Evolutionary conservation across 2,329 filamentous ascomycete genomes (phyloP), one percentile per base, ranked within the genome.

Genomic region (Didymellaceae sp.): DNA sequence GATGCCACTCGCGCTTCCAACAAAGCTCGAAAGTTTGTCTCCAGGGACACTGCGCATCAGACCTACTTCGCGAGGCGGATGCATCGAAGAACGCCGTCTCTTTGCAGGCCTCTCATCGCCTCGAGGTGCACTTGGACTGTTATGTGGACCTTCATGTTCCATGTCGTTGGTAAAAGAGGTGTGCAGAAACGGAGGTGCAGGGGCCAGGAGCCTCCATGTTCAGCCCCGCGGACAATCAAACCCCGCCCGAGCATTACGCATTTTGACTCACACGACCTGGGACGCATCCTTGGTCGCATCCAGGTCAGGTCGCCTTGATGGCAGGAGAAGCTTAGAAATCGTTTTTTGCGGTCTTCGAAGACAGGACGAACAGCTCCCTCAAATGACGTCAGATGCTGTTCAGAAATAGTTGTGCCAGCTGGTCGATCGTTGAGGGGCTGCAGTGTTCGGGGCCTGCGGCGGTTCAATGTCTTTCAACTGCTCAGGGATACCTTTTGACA

Each of bases 1-100:
- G n/a, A 84, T 83, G 1, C 82, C 82, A 52, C 81, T 83, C 13
- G 79, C 79, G 41, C 81, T 83, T 4, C 82, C 82, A 4, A 84
- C 76, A 46, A 85, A 85, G 0, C 78, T 80, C 11, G 80, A 77
- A 3, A 77, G 77, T 17, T 75, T 78, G 22, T 76, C 72, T 21
- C 75, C 74, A 13, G 73, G 74, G 21, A 75, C 71, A 55, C 79
- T 77, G 50, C 81, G 75, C 80, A 84, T 83, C 46, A 82, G 65
- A 8, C 78, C 78, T 21, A 79, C 72, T 50, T 80, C 76, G 14
- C 73, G 72, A 41, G 61, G 57, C 35, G 57, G 61, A 11, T 52
- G 61, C 35, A 37, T 34, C 20, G 49, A 59, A 20, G 39, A 58
- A 24, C 57, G 57, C 31, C 39, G 53, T 31, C 57, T 61, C 26